Conservation (phyloP, 495 filamentous ascomycete genomes). For the Copromyces sp. region DNA sequence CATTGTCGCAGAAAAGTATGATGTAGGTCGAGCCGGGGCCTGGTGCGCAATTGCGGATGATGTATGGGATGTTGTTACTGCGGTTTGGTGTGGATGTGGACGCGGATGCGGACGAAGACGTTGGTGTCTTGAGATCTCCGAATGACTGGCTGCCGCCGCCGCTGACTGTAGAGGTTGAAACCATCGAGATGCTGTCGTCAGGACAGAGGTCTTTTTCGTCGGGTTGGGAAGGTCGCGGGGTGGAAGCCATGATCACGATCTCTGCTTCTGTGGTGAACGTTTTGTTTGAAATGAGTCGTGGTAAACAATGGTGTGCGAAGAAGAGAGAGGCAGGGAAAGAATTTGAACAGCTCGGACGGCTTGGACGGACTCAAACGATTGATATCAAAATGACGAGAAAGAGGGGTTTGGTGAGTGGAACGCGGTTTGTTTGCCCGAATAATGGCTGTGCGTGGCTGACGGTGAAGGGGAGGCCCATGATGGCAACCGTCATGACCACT, state of each 20-base stretch:
- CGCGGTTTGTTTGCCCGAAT: not conserved
- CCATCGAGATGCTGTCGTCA: not conserved
- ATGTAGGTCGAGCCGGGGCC: not conserved
- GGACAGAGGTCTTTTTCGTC: not conserved
- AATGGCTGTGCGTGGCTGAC: not conserved
- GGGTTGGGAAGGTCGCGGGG: accelerated
- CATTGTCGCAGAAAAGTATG: not conserved
- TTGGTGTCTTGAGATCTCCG: not conserved
- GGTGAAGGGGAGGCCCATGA: no score
- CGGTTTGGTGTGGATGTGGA: no score
- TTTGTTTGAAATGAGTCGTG: not conserved
- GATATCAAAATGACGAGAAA: not conserved
- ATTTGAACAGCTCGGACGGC: not conserved
- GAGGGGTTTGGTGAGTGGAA: not conserved
- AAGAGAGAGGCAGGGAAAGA: no score
- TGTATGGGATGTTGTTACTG: not conserved
- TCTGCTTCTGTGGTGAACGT: no score
- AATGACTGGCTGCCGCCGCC: no score
- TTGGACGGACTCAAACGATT: not conserved
- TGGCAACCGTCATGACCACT: no score
- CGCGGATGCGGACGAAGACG: not conserved
- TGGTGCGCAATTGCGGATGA: not conserved
- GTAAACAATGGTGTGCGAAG: not conserved
- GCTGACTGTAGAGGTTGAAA: not conserved
- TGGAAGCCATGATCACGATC: not conserved